phyloP scores from a whole-genome alignment of 306 rosid species.

The Citrullus mucosospermus region DNA sequence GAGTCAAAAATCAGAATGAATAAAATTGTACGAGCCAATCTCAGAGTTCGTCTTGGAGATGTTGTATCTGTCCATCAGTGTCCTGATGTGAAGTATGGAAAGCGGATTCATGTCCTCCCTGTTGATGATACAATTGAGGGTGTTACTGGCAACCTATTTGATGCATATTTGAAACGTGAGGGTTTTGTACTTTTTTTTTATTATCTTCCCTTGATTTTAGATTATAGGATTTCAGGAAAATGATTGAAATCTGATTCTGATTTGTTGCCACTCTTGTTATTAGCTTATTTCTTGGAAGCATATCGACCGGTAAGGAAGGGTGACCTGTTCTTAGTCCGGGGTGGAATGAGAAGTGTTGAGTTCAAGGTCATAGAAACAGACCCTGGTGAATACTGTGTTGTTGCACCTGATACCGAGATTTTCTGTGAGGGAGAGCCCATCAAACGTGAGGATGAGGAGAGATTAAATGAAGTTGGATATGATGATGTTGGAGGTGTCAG shows the following conservation, averaged over 20 bases:
- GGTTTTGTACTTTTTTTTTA: neutral
- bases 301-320: slow-evolving; percentile 51
- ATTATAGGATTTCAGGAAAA: neutral
- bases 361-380: slow-evolving; percentile 52
- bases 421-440: slow-evolving; percentile 60
- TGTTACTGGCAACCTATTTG: slow-evolving; percentile 49
- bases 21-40: slow-evolving; percentile 47
- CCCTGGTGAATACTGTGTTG: slow-evolving; percentile 49
- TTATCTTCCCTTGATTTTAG: neutral
- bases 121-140: slow-evolving; percentile 60
- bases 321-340: slow-evolving; percentile 48
- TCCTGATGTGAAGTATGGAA: slow-evolving; percentile 54
- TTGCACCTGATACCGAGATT: slow-evolving; percentile 54
- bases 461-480: slow-evolving; percentile 44
- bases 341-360: slow-evolving; percentile 53
- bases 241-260: neutral
- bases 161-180: slow-evolving; percentile 60
- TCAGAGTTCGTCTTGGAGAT: slow-evolving; percentile 51
- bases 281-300: slow-evolving; percentile 46
- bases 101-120: slow-evolving; percentile 49
- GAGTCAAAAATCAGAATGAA: slow-evolving; percentile 56
- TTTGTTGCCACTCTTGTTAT: slow-evolving; percentile 4
- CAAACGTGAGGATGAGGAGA: slow-evolving; percentile 58
- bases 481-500: slow-evolving; percentile 73
- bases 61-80: slow-evolving; percentile 45